Percentiles rank a stretch among this genome's conserved stretches.
Evolutionary conservation across 1,284 basidiomycete species (phyloP).

Genomic region (Cryptococcus floricola): DNA sequence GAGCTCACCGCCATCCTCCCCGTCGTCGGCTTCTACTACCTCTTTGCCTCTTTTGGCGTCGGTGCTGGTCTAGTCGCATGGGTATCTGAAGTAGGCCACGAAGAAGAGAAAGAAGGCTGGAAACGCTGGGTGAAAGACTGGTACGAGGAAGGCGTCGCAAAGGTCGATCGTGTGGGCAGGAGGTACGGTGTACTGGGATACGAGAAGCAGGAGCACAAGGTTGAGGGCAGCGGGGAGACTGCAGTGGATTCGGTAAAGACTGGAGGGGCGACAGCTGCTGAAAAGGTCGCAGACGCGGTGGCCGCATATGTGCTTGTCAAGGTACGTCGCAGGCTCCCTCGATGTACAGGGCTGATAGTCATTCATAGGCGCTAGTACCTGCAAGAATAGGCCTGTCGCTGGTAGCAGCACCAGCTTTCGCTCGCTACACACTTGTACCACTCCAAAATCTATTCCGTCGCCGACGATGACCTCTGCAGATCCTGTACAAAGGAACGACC

Average conservation of each 20-base stretch:
- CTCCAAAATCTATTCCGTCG: conserved; percentile 34
- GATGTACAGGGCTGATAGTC: background rate
- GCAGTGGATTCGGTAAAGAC: background rate
- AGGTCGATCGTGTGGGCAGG: conserved; percentile 67
- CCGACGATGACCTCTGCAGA: background rate
- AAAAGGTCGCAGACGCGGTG: conserved; percentile 54
- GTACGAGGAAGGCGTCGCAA: conserved; percentile 68
- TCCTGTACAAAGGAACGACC: too few species aligned
- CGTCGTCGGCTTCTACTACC: conserved; percentile 69
- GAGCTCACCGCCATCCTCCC: conserved; percentile 81
- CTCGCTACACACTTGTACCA: conserved; percentile 63
- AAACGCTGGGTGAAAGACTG: conserved; percentile 54
- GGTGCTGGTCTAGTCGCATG: conserved; percentile 63
- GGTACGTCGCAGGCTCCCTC: conserved; percentile 51
- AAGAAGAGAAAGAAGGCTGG: conserved; percentile 14
- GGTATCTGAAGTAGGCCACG: conserved; percentile 15
- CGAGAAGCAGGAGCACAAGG: conserved; percentile 52
- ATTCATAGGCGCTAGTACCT: conserved; percentile 66
- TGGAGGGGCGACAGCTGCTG: conserved; percentile 22
- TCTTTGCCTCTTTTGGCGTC: conserved; percentile 63
- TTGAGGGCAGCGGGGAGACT: background rate
- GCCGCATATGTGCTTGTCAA: conserved; percentile 82
- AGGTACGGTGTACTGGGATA: conserved; percentile 79
- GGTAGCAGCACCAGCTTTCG: conserved; percentile 71
- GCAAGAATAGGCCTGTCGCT: conserved; percentile 69